These are phyloP conservation scores for Rubroboletus satanas DNA, from an alignment of 768 basidiomycete species.

Conservation along the genomic window DNA sequence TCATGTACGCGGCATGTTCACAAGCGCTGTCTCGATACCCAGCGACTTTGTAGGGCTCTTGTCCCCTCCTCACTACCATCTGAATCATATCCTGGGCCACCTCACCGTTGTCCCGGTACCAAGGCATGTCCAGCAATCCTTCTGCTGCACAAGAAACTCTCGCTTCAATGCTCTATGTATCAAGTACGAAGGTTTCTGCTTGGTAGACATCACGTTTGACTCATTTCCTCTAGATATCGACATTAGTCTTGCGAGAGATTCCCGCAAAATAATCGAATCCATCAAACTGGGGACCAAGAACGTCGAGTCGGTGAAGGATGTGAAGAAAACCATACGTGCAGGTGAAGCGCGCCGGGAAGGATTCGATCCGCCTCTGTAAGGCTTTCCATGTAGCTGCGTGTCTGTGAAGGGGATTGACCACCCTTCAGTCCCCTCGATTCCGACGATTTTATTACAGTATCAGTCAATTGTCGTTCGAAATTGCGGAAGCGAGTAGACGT, in stretches of 20 bases:
- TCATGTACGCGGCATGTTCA: neutral
- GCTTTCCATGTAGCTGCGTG: neutral
- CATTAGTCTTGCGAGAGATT: conserved; percentile 5
- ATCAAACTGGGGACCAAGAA: conserved; percentile 1
- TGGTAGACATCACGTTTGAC: no score
- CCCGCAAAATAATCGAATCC: conserved; percentile 4
- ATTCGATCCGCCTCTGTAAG: conserved; percentile 10
- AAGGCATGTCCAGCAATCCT: conserved; percentile 1
- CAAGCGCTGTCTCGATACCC: neutral
- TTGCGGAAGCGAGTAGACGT: neutral
- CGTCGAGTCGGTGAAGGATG: neutral
- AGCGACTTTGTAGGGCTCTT: neutral
- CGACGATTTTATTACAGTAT: neutral
- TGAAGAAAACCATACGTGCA: neutral
- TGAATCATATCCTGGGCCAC: neutral
- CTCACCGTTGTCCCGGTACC: neutral
- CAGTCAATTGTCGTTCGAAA: neutral
- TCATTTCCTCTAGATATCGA: neutral
- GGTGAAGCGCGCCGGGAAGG: neutral
- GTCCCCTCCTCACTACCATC: neutral
- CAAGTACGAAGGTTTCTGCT: neutral
- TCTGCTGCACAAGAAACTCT: neutral
- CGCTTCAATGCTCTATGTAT: neutral
- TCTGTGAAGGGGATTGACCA: neutral
- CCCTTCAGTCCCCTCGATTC: neutral